These are phyloP conservation scores for Coffea humblotiana DNA, from an alignment of 305 asterid genomes.

Conservation along the genomic window DNA sequence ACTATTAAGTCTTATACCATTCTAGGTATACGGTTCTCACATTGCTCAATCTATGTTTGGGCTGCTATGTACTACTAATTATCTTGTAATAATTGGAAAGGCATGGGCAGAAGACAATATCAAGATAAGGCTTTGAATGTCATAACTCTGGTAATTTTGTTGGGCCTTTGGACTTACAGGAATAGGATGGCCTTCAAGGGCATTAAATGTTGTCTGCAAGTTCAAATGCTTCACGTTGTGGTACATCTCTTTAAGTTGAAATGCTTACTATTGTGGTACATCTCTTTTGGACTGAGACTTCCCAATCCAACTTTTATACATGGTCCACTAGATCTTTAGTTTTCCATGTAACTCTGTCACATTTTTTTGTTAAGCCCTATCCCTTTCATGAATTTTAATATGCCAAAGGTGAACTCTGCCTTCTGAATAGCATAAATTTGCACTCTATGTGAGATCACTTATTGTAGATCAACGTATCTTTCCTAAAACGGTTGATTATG, in stretches of 20 bases:
- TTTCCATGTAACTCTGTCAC: not conserved
- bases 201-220: not conserved
- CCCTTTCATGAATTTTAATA: not conserved
- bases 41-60: not conserved
- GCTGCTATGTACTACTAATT: not conserved
- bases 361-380: not conserved
- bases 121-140: not conserved
- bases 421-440: not conserved
- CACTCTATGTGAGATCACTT: not conserved
- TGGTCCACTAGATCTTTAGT: not conserved
- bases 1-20: not conserved
- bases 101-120: not conserved
- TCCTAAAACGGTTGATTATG: not conserved
- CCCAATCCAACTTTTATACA: not conserved
- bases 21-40: not conserved
- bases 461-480: not conserved
- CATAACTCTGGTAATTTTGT: not conserved
- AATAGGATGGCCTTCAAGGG: not conserved
- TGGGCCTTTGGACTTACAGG: not conserved
- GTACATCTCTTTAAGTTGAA: constrained; percentile 3
- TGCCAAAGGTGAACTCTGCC: not conserved
- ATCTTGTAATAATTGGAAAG: not conserved
- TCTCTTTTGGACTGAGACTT: not conserved
- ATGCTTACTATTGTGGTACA: not conserved
- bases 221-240: not conserved